Percentiles rank a stretch among this genome's conserved stretches.
Conservation (phyloP, 192 early-diverging fungal species). For the Coemansia sp. region DNA sequence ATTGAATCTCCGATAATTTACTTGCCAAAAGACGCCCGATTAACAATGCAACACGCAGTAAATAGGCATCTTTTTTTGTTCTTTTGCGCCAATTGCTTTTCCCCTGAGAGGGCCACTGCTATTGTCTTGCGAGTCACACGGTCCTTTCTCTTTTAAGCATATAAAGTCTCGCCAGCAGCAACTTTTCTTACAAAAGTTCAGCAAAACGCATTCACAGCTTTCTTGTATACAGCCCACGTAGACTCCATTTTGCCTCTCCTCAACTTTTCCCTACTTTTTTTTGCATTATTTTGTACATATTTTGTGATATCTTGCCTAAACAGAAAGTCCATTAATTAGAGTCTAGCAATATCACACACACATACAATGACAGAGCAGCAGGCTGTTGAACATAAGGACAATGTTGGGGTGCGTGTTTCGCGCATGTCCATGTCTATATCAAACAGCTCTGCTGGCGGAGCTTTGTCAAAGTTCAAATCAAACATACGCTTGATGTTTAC, state of each 20-base stretch:
- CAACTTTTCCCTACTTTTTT: neutral
- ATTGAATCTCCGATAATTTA: too few relatives aligned
- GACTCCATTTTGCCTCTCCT: neutral
- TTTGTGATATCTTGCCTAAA: neutral
- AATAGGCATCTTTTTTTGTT: too few relatives aligned
- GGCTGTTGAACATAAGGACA: too few relatives aligned
- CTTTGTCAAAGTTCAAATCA: neutral
- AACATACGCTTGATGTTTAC: constrained; percentile 8
- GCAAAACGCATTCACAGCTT: too few relatives aligned
- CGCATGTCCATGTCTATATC: constrained; percentile 11
- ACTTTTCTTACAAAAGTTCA: neutral
- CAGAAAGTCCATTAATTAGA: too few relatives aligned
- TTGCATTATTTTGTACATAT: neutral
- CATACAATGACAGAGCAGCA: too few relatives aligned
- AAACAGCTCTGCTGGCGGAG: neutral
- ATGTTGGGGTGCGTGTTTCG: neutral
- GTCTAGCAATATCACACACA: too few relatives aligned
- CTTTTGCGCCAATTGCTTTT: too few relatives aligned
- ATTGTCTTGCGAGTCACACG: neutral
- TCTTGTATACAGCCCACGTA: neutral
- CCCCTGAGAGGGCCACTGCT: too few relatives aligned
- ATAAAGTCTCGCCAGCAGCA: neutral
- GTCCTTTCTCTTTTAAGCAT: neutral
- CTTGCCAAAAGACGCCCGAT: too few relatives aligned
- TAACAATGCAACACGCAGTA: too few relatives aligned